A percentile compares a stretch with the other conserved stretches of the same genome.
Evolutionary conservation across 495 filamentous ascomycete genomes (phyloP).

Genomic region (Xylaria palmicola): DNA sequence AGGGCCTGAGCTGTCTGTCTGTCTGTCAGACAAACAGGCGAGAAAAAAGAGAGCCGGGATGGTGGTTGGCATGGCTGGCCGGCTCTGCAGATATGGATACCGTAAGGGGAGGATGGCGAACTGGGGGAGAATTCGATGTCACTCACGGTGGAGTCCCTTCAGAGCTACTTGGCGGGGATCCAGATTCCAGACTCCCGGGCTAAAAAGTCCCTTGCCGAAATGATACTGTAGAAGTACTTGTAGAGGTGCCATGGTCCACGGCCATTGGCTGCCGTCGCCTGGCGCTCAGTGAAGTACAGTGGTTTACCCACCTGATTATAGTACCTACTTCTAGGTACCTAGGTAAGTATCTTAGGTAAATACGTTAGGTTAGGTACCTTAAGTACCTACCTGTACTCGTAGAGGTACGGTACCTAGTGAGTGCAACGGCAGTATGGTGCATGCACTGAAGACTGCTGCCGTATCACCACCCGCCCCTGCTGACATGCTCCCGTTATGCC

Average conservation of each 20-base stretch:
- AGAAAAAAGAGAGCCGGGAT: conserved; percentile 3
- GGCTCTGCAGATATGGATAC: neutral
- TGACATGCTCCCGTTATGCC: no score
- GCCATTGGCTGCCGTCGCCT: no score
- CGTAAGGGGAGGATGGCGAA: neutral
- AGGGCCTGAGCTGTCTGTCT: neutral
- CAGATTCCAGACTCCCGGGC: conserved; percentile 16
- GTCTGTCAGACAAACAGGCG: neutral
- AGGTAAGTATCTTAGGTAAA: no score
- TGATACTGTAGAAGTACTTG: neutral
- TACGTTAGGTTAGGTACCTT: no score
- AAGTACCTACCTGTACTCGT: no score
- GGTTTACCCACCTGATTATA: no score
- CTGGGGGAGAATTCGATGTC: neutral
- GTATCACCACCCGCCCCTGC: no score
- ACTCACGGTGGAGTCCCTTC: conserved; percentile 1
- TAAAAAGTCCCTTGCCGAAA: conserved; percentile 13
- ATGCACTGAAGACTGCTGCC: no score
- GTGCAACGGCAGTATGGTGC: no score
- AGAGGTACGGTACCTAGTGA: no score
- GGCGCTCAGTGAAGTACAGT: no score
- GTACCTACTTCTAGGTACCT: no score
- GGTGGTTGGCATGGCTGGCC: neutral
- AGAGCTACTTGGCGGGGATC: conserved; percentile 7
- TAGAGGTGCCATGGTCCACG: neutral